Base-by-base conservation (phyloP, 768 basidiomycete species). In the Suillus luteus region DNA sequence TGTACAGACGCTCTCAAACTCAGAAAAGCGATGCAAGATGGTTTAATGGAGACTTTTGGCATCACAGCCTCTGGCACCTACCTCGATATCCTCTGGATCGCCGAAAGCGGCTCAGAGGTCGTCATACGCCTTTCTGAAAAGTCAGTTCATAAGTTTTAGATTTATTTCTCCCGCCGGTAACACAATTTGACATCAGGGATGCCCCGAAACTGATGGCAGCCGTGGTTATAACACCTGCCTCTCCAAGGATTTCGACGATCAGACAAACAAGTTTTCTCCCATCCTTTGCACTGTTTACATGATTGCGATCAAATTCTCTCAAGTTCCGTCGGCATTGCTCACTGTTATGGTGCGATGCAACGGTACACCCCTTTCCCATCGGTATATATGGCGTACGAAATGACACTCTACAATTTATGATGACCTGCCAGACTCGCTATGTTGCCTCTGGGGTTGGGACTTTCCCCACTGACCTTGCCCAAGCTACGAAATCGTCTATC, bases 401-500 rank as follows among this genome's bases (percentile, higher is more conserved):
- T 40, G 38, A 40, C 11, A 40, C 15, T 41, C 38, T 58, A 58
- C 27, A 31, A 2, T 10, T 41, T 40, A 27, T 5, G 4, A 57
- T 40, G 37, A 38, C 37, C 15, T 15, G 6, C 12, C 15, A 44
- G 44, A n/a, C 15, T 55, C n/a, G 38, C 27, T 24, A 41, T 27
- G n/a, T 27, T 19, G 5, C 11, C 10, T 40, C 57, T 27, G 57
- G 24, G 9, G 38, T 41, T 17, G 40, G 40, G 6, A 58, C 40
- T 41, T 58, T 58, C 6, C 40, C 57, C 27, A 19, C 40, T 58
- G 40, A 27, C 71, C 82, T 86, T 46, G 86, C 89, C 70, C 81
- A 89, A 61, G 83, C 86, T 17, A 92, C 91, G 69, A 93, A 94
- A 59, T 92, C 91, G 69, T 95, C 93, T 66, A 95, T 90, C 27